Conservation (phyloP, 1,284 basidiomycete genomes). For the Sanguinoderma infundibulare region DNA sequence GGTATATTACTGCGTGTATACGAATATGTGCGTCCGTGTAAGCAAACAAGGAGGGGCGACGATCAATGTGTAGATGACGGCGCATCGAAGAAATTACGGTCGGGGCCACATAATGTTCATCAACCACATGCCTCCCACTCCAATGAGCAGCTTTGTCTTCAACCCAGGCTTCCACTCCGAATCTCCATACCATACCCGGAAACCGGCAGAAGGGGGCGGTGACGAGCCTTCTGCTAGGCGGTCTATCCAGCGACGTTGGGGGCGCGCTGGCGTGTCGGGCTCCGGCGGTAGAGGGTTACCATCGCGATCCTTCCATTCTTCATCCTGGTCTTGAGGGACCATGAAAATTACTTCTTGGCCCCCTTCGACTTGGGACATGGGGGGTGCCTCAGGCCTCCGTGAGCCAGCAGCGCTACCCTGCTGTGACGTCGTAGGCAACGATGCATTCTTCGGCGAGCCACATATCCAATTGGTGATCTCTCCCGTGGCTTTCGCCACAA, state of each 20-base stretch:
- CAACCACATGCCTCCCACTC: constrained; percentile 54
- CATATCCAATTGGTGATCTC: constrained; percentile 78
- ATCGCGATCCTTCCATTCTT: constrained; percentile 28
- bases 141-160: constrained; percentile 41
- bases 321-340: constrained; percentile 27
- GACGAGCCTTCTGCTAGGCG: constrained; percentile 48
- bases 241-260: constrained; percentile 57
- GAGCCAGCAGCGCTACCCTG: constrained; percentile 4
- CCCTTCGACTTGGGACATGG: constrained; percentile 8
- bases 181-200: constrained; percentile 38
- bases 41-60: neutral
- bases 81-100: constrained; percentile 26
- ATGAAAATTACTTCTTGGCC: constrained; percentile 36
- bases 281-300: constrained; percentile 29
- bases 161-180: constrained; percentile 39
- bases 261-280: constrained; percentile 42
- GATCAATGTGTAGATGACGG: neutral
- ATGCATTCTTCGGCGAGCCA: constrained; percentile 32
- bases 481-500: constrained; percentile 76
- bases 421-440: constrained; percentile 39
- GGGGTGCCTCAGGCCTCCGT: constrained; percentile 8
- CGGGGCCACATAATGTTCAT: constrained; percentile 60
- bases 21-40: neutral
- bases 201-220: constrained; percentile 31
- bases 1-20: constrained; percentile 10